Base-by-base conservation (phyloP, 805 yeast genomes). In the Metschnikowia henanensis region DNA sequence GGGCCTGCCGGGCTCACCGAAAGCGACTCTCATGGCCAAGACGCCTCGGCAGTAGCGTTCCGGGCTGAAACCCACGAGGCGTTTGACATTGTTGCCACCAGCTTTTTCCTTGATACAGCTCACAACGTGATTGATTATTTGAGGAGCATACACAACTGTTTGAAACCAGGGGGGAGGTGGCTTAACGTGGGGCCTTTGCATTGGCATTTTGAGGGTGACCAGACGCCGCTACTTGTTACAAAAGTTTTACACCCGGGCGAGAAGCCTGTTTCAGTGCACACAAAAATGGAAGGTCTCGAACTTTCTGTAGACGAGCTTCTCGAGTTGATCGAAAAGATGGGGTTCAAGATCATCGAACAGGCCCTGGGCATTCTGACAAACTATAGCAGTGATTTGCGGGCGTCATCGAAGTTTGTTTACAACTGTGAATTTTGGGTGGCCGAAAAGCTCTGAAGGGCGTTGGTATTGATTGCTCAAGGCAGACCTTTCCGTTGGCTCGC, bases 351-450 rank as follows among this genome's bases (percentile, higher is more conserved):
- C 37, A 60, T 64, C 4, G 63, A 75, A 40, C 66, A 64, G 25
- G 77, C 74, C 47, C 59, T 70, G 1, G 71, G 59, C 1, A 66
- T 81, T 10, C 64, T 70, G 15, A 64, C 81, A 6, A 68, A 75
- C 0, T 86, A 86, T 56, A 75, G 83, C 13, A 65, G 73, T 2
- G 86, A 82, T 52, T 53, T 57, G 0, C 56, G 62, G 39, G 61
- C 80, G 1, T 61, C 83, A 53, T 84, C 85, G 0, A 67, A 72
- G 1, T 84, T 75, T 70, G 60, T 59, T 4, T 85, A 83, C 55
- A 65, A 76, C 19, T 83, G 90, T 55, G 86, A 82, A 46, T 85
- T 66, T 54, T 85, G 90, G 90, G 79, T 83, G 2, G 57, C 52
- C 3, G 36, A 38, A 33, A 50, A 44, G 35, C 26, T 20, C 28